Evolutionary conservation across 768 basidiomycete species (phyloP).

Genomic region (Boletus coccyginus): DNA sequence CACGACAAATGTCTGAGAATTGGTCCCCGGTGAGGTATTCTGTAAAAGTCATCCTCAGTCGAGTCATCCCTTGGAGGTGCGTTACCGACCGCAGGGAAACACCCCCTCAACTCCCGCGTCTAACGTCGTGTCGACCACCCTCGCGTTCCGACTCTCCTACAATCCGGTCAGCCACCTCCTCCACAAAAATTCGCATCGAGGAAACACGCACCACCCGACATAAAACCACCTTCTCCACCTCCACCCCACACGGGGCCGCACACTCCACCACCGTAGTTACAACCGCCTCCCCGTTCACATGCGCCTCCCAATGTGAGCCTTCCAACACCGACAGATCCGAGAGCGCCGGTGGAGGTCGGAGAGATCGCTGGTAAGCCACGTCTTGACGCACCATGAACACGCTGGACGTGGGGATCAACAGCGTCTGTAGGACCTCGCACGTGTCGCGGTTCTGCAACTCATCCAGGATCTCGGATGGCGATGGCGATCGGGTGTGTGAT

Average conservation of each 20-base stretch:
- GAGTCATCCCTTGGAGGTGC: not conserved
- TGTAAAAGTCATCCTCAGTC: conserved; percentile 22
- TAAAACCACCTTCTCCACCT: conserved; percentile 48
- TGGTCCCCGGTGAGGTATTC: conserved; percentile 67
- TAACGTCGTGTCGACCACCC: conserved; percentile 51
- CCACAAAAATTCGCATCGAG: too few species aligned
- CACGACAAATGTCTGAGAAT: conserved; percentile 53
- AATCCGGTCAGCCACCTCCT: not conserved
- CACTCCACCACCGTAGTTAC: conserved; percentile 52
- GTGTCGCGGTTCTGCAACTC: conserved; percentile 25
- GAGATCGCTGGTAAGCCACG: conserved; percentile 50
- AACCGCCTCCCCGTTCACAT: conserved; percentile 54
- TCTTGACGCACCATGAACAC: conserved; percentile 56
- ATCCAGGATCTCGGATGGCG: conserved; percentile 3
- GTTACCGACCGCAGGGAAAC: conserved; percentile 45
- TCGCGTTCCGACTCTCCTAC: conserved; percentile 45
- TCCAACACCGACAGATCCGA: conserved; percentile 57
- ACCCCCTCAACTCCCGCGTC: conserved; percentile 42
- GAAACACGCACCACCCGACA: conserved; percentile 43
- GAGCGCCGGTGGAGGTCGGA: conserved; percentile 42
- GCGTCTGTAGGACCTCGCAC: conserved; percentile 60
- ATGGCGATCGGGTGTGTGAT: not conserved
- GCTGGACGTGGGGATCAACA: conserved; percentile 63
- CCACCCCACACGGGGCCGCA: conserved; percentile 53
- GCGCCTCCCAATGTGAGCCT: conserved; percentile 45